These are phyloP conservation scores for Taphrina sp. DNA, from an alignment of 1,139 yeast species.

Conservation along the genomic window DNA sequence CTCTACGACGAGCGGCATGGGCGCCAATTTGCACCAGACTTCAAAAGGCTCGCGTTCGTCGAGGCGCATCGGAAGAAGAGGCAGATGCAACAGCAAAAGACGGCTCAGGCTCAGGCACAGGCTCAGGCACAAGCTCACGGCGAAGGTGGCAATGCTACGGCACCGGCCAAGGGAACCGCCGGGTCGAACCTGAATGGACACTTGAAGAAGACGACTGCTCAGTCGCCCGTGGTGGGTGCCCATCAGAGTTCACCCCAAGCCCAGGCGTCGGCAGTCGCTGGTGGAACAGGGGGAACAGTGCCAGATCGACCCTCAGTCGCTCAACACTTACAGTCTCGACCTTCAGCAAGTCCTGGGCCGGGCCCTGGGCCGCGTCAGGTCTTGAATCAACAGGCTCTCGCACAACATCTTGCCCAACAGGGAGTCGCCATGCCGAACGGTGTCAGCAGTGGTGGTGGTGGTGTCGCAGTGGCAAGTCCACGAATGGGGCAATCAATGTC, in stretches of 20 bases:
- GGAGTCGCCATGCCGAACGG: slow-evolving; percentile 10
- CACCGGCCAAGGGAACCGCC: not conserved
- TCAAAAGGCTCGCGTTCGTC: slow-evolving; percentile 35
- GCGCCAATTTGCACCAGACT: slow-evolving; percentile 34
- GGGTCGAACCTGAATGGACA: not conserved
- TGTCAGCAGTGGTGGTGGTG: no score
- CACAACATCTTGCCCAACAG: slow-evolving; percentile 18
- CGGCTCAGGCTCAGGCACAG: not conserved
- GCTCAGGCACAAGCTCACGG: slow-evolving; percentile 1
- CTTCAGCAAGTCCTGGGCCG: slow-evolving; percentile 19
- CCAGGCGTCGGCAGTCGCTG: not conserved
- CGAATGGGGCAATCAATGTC: not conserved
- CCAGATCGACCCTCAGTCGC: slow-evolving; percentile 21
- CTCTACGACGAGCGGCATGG: slow-evolving; percentile 35
- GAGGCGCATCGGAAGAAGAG: slow-evolving; percentile 34
- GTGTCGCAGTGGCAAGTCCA: slow-evolving; percentile 2
- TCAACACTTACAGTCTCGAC: slow-evolving; percentile 11
- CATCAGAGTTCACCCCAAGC: slow-evolving; percentile 8
- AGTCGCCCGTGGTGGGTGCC: slow-evolving; percentile 3
- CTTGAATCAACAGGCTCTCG: slow-evolving; percentile 15
- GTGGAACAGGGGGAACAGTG: not conserved
- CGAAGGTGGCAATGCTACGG: not conserved
- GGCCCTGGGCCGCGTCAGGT: slow-evolving; percentile 14
- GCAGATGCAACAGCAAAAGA: slow-evolving; percentile 1
- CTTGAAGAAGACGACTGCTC: not conserved